Conservation (phyloP, 139 green algal genomes). For the Picochlorum sp. region DNA sequence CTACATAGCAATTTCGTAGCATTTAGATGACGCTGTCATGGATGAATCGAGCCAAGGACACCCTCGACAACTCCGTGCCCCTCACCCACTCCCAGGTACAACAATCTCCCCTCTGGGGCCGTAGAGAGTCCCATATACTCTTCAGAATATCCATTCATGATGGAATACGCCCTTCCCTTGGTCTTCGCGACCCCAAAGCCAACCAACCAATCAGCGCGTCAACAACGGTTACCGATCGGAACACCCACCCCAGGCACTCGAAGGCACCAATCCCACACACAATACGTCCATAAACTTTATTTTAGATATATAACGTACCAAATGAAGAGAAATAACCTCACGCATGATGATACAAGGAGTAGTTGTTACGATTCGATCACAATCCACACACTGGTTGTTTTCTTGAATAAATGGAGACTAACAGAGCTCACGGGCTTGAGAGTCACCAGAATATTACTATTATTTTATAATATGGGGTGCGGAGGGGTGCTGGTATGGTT, state of each 20-base stretch:
- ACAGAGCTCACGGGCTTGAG: slow-evolving; percentile 27
- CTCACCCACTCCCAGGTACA: no score
- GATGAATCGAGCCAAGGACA: no score
- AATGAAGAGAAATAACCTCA: slow-evolving; percentile 97
- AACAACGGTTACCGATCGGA: background rate
- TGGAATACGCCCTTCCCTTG: no score
- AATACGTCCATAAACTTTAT: background rate
- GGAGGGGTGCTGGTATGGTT: no score
- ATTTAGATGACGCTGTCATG: no score
- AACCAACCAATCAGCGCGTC: no score
- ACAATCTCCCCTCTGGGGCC: no score
- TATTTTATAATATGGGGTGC: background rate
- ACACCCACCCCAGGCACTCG: background rate
- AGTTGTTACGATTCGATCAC: background rate
- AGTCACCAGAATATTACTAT: slow-evolving; percentile 8
- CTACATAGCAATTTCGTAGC: no score
- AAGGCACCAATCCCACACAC: background rate
- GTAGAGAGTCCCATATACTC: no score
- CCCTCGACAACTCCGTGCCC: no score
- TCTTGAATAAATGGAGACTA: slow-evolving; percentile 11
- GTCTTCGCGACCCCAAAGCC: no score
- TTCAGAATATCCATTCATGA: no score
- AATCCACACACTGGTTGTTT: background rate
- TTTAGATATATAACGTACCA: slow-evolving; percentile 36
- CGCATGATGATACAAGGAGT: slow-evolving; percentile 54